Evolutionary conservation across 106 monocot genomes (phyloP).

Genomic region (Narthecium ossifragum): DNA sequence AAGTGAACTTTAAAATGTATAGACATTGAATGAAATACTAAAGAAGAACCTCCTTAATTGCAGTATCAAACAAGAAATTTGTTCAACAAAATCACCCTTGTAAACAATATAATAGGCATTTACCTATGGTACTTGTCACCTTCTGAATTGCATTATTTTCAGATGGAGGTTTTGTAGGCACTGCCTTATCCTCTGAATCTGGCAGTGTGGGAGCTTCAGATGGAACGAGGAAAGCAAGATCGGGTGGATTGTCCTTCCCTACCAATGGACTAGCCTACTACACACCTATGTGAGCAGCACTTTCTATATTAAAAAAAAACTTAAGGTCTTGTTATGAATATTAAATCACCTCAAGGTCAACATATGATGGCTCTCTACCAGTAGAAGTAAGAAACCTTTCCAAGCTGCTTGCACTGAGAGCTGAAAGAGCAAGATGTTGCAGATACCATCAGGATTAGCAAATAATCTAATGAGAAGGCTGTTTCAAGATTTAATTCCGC

Average conservation of each 20-base stretch:
- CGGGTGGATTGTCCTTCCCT: constrained; percentile 91
- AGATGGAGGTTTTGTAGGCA: constrained; percentile 16
- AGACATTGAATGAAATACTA: no score
- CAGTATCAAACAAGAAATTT: neutral
- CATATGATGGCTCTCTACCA: constrained; percentile 65
- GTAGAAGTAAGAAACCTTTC: constrained; percentile 84
- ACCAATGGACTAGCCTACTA: constrained; percentile 54
- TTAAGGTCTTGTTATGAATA: no score
- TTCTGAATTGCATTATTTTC: constrained; percentile 28
- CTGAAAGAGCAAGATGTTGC: constrained; percentile 25
- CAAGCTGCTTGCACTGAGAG: constrained; percentile 57
- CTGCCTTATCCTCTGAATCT: constrained; percentile 23
- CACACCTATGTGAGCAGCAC: neutral
- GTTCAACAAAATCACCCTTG: neutral
- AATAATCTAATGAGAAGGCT: neutral
- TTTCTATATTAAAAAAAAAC: neutral
- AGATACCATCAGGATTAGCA: neutral
- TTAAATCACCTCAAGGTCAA: constrained; percentile 77
- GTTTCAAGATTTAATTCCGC: no score
- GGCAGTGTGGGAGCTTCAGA: constrained; percentile 25
- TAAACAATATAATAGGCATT: neutral
- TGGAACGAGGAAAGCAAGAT: constrained; percentile 77
- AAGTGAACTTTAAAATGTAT: no score
- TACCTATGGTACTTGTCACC: constrained; percentile 1
- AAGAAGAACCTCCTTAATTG: neutral